Evolutionary conservation across 2,329 filamentous ascomycete genomes (phyloP), one percentile per base, ranked within the genome.

Genomic region (Cladosporium oxysporum): DNA sequence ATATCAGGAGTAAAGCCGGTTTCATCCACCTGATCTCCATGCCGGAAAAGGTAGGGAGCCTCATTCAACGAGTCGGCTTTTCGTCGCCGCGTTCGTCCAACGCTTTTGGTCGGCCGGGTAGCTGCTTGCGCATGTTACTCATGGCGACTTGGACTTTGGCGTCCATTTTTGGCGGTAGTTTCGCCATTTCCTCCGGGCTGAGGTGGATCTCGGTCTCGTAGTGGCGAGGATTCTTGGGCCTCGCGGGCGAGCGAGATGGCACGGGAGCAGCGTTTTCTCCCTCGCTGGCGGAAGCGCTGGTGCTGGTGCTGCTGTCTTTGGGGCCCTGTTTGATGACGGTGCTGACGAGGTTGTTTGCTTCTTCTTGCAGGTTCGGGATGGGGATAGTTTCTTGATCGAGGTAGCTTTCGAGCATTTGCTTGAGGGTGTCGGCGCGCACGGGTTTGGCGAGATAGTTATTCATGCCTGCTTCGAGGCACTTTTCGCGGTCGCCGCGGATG

Each of bases 391-490:
- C 77, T 58, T 87, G 85, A 16, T 75, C 72, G 12, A 91, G 82
- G 72, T 91, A 91, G 33, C 84, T 83, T 71, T 91, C 88, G 14
- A 98, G 81, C 81, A 97, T 94, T 74, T 88, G 88, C 79, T 92
- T 95, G 63, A 98, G 82, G 49, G 96, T 89, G 57, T 93, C 91
- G 4, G 91, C 92, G 8, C 93, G 87, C n/a, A 98, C 94, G 1
- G 94, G 94, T 76, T 98, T 98, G 18, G 94, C 93, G 1, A 97
- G 86, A 73, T 97, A 98, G 74, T 97, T 95, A 77, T 97, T 97
- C 94, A 98, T 98, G 53, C 94, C 94, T 1, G 92, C 92, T 59
- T 93, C 92, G n/a, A 97, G 82, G 72, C 94, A 97, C 79, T 96
- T 97, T 76, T 98, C 94, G 58, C 93, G 85, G 76, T 98, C 94